Base-by-base conservation (phyloP, 164 flowering plant species). In the Stephania yunnanensis region DNA sequence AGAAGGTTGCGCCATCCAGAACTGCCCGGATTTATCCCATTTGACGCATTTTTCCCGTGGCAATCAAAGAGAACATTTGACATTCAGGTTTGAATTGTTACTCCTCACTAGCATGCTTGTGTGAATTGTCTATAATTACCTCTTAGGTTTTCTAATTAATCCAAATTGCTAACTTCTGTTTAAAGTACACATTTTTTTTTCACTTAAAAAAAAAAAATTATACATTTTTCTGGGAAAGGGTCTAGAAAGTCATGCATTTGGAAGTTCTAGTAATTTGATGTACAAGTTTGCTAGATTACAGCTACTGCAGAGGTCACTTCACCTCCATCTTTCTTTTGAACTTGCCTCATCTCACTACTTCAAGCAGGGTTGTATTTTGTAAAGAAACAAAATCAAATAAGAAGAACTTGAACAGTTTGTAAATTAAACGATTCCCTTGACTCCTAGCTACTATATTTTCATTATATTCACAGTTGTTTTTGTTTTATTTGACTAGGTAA, bases 21-120 rank as follows among this genome's bases (percentile, higher is more conserved):
- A 53, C 17, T 76, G 73, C 10, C 42, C 55, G 52, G 30, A 25
- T 45, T 19, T 6, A 76, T 15, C 58, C 29, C 66, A 17, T 70
- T 76, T 29, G 42, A 17, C 46, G 52, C 68, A 67, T 45, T 50
- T 44, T 45, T 75, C 45, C 29, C 36, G 17, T 52, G 68, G 58
- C 58, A 61, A 15, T 53, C 45, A 29, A 75, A 58, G 72, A 29
- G 25, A 22, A 69, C 8, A n/a, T 19, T 61, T 45, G 68, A 11
- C 30, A 75, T 20, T 70, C 73, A 75, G 77, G 73, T 75, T 20
- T 25, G 68, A 53, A 15, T 6, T 69, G 45, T 71, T 61, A 61
- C n/a, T 53, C 22, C 20, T n/a, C 20, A 19, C 29, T 61, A 61
- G 66, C n/a, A 61, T 61, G 4, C 20, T 19, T 22, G 19, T n/a